A percentile compares a stretch with the other conserved stretches of the same genome.
Conservation (phyloP, 495 filamentous ascomycete genomes). For the Astrothelium macrocarpum region DNA sequence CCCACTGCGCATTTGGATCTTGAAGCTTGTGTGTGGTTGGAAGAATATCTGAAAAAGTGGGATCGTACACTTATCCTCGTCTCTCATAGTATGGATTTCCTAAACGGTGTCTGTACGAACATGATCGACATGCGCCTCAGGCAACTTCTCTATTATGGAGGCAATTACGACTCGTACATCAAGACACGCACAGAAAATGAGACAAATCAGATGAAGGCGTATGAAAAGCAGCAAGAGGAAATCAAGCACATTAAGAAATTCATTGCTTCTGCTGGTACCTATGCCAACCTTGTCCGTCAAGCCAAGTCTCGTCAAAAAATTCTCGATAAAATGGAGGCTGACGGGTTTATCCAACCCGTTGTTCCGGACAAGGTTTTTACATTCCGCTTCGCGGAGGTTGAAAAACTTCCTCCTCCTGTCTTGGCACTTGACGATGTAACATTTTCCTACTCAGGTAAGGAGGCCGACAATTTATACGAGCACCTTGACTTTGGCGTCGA, state of each 20-base stretch:
- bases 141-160: conserved; percentile 94
- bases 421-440: conserved; percentile 94
- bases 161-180: conserved; percentile 96
- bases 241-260: conserved; percentile 99
- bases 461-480: conserved; percentile 87
- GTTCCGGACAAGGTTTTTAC: conserved; percentile 81
- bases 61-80: conserved; percentile 94
- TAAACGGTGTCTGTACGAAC: conserved; percentile 97
- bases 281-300: conserved; percentile 97
- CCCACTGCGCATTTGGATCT: conserved; percentile 98
- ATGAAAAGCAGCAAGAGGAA: conserved; percentile 98
- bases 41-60: conserved; percentile 99
- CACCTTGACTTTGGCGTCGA: conserved; percentile 96
- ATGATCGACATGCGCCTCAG: conserved; percentile 97
- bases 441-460: conserved; percentile 90
- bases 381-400: conserved; percentile 97
- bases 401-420: conserved; percentile 94
- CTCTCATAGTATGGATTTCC: conserved; percentile 95
- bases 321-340: conserved; percentile 99
- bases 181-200: conserved; percentile 95
- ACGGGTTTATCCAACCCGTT: conserved; percentile 93
- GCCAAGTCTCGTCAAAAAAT: conserved; percentile 99
- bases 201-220: conserved; percentile 96
- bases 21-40: conserved; percentile 98
- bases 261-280: conserved; percentile 98